phyloP scores from a whole-genome alignment of 2,329 filamentous ascomycete genomes.

The Aspergillus pseudoviridinutans region DNA sequence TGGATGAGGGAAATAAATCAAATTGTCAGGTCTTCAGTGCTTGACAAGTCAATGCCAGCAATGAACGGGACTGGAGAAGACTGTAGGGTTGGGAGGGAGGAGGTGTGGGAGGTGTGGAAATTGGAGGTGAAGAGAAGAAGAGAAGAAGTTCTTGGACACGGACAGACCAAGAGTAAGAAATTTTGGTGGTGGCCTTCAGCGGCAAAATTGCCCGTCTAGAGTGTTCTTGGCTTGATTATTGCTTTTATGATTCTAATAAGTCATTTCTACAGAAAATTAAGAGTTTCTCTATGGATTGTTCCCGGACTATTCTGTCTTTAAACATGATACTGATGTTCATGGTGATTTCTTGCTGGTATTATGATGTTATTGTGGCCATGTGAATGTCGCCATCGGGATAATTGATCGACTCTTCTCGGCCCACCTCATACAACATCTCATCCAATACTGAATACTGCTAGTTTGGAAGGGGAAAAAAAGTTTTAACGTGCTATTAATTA shows the following conservation, averaged over 20 bases:
- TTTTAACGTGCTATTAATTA: neutral
- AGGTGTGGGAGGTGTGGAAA: slow-evolving; percentile 19
- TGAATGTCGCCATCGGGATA: neutral
- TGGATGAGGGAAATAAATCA: slow-evolving; percentile 10
- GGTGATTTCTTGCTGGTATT: neutral
- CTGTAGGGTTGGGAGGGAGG: slow-evolving; percentile 23
- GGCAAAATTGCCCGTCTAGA: slow-evolving; percentile 1
- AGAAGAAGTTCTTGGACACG: slow-evolving; percentile 6
- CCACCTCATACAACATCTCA: neutral
- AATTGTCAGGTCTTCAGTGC: slow-evolving; percentile 36
- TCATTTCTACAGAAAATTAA: neutral
- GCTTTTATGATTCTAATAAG: neutral
- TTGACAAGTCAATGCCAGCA: slow-evolving; percentile 53
- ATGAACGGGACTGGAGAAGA: slow-evolving; percentile 27
- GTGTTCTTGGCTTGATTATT: neutral
- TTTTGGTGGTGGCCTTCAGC: neutral
- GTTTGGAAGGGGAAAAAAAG: neutral
- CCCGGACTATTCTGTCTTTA: neutral
- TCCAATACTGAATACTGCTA: neutral
- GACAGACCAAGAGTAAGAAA: neutral
- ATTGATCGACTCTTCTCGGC: neutral
- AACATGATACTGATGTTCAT: neutral
- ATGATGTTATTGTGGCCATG: neutral
- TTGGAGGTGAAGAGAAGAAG: slow-evolving; percentile 18
- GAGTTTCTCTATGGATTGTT: neutral